Evolutionary conservation across 2,329 filamentous ascomycete genomes (phyloP), one percentile per base, ranked within the genome.

Genomic region (Ascomycota sp.): DNA sequence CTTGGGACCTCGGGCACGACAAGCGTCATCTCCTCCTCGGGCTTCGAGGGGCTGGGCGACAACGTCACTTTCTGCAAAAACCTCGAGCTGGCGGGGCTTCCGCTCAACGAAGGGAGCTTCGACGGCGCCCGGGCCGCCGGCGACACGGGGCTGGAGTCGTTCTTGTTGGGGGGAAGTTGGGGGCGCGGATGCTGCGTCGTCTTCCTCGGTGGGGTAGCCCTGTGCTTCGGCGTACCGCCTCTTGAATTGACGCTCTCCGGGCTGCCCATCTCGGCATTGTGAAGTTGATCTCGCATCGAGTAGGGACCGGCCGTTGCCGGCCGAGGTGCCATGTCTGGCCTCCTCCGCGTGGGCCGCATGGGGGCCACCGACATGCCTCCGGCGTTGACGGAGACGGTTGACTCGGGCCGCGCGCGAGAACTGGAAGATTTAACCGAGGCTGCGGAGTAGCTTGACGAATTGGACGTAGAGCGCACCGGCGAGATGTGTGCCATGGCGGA

Each of bases 261-360:
- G 37, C 64, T 69, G 21, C 40, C 45, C 10, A 40, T 32, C 24
- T 53, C 51, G 20, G 50, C 27, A 5, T 36, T 37, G 3, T 39
- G 34, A 3, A 52, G 41, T 10, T 65, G 62, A n/a, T 57, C 57
- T 38, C 70, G 56, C 8, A 71, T 61, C 13, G 70, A 75, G 43
- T 75, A 75, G 0, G 70, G 70, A 0, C 70, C 70, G 8, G 70
- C 70, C 9, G 70, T 75, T 9, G 70, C 70, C 22, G 70, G 70
- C 33, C 70, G 59, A 20, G 63, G 53, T 26, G 59, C 59, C 40
- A 68, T 53, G 32, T 74, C 69, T 3, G 69, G 67, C 25, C 65
- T 56, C 39, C 60, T 63, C 45, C 61, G 65, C 25, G 60, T 56
- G 28, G 70, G 70, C 32, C 70, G 57, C 59, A 74, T 68, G 1